Base-by-base conservation (phyloP, 208 protist genomes). In the Acanthamoeba castellanii region DNA sequence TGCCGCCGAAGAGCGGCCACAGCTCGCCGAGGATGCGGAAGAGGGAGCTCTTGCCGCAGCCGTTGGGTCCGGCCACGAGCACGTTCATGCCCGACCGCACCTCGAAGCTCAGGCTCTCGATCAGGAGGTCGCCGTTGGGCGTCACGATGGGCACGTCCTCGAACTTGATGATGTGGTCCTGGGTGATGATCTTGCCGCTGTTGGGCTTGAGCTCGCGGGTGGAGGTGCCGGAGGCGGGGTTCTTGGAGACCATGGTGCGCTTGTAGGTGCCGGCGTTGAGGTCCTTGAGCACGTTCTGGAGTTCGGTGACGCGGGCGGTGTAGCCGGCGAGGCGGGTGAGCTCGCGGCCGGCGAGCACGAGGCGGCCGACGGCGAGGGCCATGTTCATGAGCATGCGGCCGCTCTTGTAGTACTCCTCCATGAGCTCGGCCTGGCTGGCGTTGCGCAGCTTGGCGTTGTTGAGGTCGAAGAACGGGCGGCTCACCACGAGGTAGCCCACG, bases 11-110 rank as follows among this genome's bases (percentile, higher is more conserved):
- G 20, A 97, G 32, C 64, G 97, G 97, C 97, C 97, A 97, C 22
- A 98, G 81, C 61, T 95, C 97, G 66, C 97, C 96, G 0, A 98
- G 52, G 61, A 98, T 96, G 45, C 97, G 96, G 95, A 98, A 97
- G 22, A 97, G 74, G 18, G 96, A 97, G 82, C 93, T 95, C 93
- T 97, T 97, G 45, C 96, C 96, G 32, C 93, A 94, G 45, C 96
- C 96, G 70, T 97, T 97, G 82, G 96, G 96, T 74, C 96, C 96
- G n/a, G 94, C 94, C 22, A 97, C 94, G 94, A 97, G 95, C 8
- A 97, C 95, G 37, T 97, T 97, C 76, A 93, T 91, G 22, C 95
- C 50, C 52, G 96, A 95, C 27, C 94, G 84, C 37, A 96, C 94
- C 78, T 97, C 95, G 93, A 97, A 97, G 66, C 88, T 94, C 2